Base-by-base conservation (phyloP, 2,329 filamentous ascomycete species). In the Immersiporthe knoxdaviesiana region DNA sequence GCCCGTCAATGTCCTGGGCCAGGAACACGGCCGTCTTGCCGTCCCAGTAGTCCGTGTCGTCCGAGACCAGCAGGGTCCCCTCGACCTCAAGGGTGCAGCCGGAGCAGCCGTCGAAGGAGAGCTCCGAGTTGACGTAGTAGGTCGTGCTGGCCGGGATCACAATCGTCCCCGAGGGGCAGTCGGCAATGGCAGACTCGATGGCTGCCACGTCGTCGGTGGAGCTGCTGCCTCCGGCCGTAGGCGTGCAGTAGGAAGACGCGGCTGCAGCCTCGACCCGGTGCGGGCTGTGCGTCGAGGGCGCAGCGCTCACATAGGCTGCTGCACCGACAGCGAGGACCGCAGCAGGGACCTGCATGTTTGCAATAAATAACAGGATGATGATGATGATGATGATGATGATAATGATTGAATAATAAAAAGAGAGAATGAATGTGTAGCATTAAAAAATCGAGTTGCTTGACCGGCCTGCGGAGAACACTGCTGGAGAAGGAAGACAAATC, bases 11-110 rank as follows among this genome's bases (percentile, higher is more conserved):
- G 12, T 76, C 74, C 16, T 77, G 74, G 11, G 84, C 73, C 56
- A 75, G 74, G 54, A 85, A 78, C 66, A 84, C 81, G 14, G 79
- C 77, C 0, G 72, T 77, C 65, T 78, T 77, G 21, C 79, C 79
- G 32, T 78, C 74, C 83, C 83, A 84, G 69, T 80, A 81, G 41
- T 76, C 73, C 8, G 79, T 79, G 61, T 81, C 75, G 2, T 77
- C 75, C 1, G 79, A 77, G 4, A 80, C 79, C 66, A 80, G 80
- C 5, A 85, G 72, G 0, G 78, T 75, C 0, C 83, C 83, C 68
- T 85, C 81, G 7, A 85, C 75, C 69, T 84, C 80, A 62, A 84
- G 76, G 58, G 81, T 80, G 71, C 83, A 85, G n/a, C 75, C 77
- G 4, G 71, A 72, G 73, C 83, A 84, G 2, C 79, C 79, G 1